Base-by-base conservation (phyloP, 768 basidiomycete genomes). In the Auricularia cornea region DNA sequence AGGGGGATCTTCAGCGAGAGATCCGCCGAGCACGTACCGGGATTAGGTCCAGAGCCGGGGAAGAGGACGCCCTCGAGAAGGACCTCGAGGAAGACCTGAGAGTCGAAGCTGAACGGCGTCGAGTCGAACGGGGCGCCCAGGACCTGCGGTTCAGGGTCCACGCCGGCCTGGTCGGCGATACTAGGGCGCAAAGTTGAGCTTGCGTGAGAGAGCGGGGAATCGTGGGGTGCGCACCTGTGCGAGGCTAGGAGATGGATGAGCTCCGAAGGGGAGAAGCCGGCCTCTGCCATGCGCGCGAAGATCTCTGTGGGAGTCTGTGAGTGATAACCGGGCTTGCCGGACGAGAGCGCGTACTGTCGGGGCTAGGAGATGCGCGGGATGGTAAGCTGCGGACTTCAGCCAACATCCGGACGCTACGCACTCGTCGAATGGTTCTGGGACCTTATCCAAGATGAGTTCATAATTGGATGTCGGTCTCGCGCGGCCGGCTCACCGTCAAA, bases 21-120 rank as follows among this genome's bases (percentile, higher is more conserved):
- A 18, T 8, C 8, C 8, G 38, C 8, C 8, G 38, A 18, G 38
- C 6, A 18, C 44, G 20, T 48, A 48, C 44, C 44, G 20, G 23
- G 20, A 18, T 48, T 48, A 5, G 44, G 20, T 6, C 44, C 44
- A 20, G 44, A 48, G 11, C 81, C 79, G n/a, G 75, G 74, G 44
- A 83, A 75, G 11, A 64, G 54, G 4, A 62, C 65, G n/a, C 72
- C 74, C 41, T 61, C 60, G 28, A 76, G 66, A 64, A 76, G 76
- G n/a, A 70, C 70, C 65, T 73, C 73, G 32, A 73, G 16, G 64
- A 70, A 71, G 68, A 76, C 73, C 35, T 76, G 72, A 3, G 75
- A 60, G 66, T 76, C 75, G 48, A 75, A 75, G 3, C 56, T 31
- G 16, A 61, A 62, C 1, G 75, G 74, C 3, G 74, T 74, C 0